Percentiles rank a stretch among this genome's conserved stretches.
Conservation (phyloP, 1,284 basidiomycete genomes). For the Pholiota adiposa region DNA sequence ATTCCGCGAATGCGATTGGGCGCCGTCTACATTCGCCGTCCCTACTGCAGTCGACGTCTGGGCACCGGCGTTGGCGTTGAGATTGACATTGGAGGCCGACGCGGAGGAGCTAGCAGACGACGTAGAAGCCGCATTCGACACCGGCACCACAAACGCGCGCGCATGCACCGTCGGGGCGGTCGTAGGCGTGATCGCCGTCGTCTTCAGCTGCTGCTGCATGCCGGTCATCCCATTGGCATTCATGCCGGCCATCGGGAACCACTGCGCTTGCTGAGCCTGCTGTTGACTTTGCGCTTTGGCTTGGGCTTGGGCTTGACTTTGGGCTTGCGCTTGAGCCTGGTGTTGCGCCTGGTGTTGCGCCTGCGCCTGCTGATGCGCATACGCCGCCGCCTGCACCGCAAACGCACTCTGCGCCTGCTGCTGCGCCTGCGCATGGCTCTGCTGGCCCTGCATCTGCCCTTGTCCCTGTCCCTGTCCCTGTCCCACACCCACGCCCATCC, state of each 20-base stretch:
- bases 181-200: slow-evolving; percentile 19
- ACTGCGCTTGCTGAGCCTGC: slow-evolving; percentile 18
- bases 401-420: slow-evolving; percentile 13
- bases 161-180: slow-evolving; percentile 25
- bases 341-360: slow-evolving; percentile 5
- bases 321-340: slow-evolving; percentile 14
- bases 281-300: slow-evolving; percentile 16
- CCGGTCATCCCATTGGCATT: not conserved
- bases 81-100: not conserved
- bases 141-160: slow-evolving; percentile 3
- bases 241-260: not conserved
- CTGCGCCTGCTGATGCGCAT: slow-evolving; percentile 23
- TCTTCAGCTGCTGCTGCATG: slow-evolving; percentile 7
- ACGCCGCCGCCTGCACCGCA: slow-evolving; percentile 22
- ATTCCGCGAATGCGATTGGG: too few relatives aligned
- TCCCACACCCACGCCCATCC: slow-evolving; percentile 7
- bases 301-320: slow-evolving; percentile 17
- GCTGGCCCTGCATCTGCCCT: slow-evolving; percentile 6
- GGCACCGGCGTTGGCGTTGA: not conserved
- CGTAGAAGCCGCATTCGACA: not conserved
- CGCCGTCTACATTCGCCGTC: too few relatives aligned
- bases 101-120: not conserved
- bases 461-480: not conserved
- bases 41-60: too few relatives aligned
- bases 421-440: not conserved